phyloP scores from a whole-genome alignment of 768 basidiomycete genomes.

The Epithele typhae region DNA sequence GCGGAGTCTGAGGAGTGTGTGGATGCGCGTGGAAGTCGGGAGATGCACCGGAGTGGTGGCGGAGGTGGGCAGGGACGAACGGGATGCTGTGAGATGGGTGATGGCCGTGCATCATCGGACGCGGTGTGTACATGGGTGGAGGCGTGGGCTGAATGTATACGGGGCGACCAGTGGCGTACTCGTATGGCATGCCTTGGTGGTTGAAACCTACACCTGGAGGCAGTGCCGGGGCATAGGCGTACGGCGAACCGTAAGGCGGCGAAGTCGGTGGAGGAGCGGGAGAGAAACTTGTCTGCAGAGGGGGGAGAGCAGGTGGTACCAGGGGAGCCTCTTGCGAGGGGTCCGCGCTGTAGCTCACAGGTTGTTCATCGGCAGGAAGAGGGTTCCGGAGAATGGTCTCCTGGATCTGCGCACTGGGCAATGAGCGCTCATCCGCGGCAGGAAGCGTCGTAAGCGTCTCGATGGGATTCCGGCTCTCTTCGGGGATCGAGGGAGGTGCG shows the following conservation, averaged over 20 bases:
- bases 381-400: conserved; percentile 43
- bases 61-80: conserved; percentile 61
- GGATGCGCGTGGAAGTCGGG: conserved; percentile 60
- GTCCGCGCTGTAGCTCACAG: conserved; percentile 2
- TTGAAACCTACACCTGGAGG: conserved; percentile 73
- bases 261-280: conserved; percentile 39
- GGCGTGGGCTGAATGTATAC: conserved; percentile 61
- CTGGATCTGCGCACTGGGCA: conserved; percentile 33
- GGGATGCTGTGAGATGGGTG: conserved; percentile 41
- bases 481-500: not conserved
- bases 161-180: conserved; percentile 76
- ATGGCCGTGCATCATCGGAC: conserved; percentile 57
- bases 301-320: conserved; percentile 36
- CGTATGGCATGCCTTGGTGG: conserved; percentile 76
- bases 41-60: conserved; percentile 50
- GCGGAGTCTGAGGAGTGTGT: conserved; percentile 54
- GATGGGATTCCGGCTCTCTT: conserved; percentile 2
- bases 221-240: conserved; percentile 48
- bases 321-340: conserved; percentile 15
- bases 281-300: conserved; percentile 41
- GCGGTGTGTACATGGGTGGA: conserved; percentile 61
- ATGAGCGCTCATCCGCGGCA: conserved; percentile 4
- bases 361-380: conserved; percentile 21
- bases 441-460: conserved; percentile 8
- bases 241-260: conserved; percentile 66